Evolutionary conservation across 768 basidiomycete species (phyloP).

Genomic region (Podaxis sp.): DNA sequence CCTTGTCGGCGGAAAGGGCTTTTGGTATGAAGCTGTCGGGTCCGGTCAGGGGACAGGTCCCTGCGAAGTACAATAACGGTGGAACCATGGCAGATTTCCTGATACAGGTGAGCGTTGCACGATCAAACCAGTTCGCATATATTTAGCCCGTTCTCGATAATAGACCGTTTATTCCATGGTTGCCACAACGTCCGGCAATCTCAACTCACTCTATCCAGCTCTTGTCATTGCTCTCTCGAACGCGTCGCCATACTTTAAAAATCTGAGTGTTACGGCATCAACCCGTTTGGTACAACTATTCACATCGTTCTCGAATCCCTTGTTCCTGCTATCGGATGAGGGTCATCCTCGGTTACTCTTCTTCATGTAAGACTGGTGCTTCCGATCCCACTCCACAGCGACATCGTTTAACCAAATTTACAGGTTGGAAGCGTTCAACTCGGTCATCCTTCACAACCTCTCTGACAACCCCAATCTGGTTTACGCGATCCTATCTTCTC

Average conservation of each 20-base stretch:
- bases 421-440: slow-evolving; percentile 91
- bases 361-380: slow-evolving; percentile 62
- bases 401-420: background rate
- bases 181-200: slow-evolving; percentile 78
- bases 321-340: slow-evolving; percentile 90
- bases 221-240: slow-evolving; percentile 90
- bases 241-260: slow-evolving; percentile 80
- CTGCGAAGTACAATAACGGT: slow-evolving; percentile 71
- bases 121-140: slow-evolving; percentile 9
- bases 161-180: slow-evolving; percentile 90
- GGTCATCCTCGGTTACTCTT: slow-evolving; percentile 92
- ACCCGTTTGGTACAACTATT: slow-evolving; percentile 87
- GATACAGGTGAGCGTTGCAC: slow-evolving; percentile 59
- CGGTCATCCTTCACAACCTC: slow-evolving; percentile 74
- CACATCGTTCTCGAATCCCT: slow-evolving; percentile 85
- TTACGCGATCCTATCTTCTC: slow-evolving; percentile 81
- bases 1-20: slow-evolving; percentile 78
- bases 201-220: slow-evolving; percentile 88
- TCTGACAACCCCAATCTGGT: slow-evolving; percentile 84
- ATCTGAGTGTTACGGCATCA: slow-evolving; percentile 77
- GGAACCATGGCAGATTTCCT: slow-evolving; percentile 86
- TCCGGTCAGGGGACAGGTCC: slow-evolving; percentile 63
- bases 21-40: slow-evolving; percentile 73
- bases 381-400: background rate
- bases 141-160: slow-evolving; percentile 27